Base-by-base conservation (phyloP, 2,329 filamentous ascomycete genomes). In the Aspergillus sojae region DNA sequence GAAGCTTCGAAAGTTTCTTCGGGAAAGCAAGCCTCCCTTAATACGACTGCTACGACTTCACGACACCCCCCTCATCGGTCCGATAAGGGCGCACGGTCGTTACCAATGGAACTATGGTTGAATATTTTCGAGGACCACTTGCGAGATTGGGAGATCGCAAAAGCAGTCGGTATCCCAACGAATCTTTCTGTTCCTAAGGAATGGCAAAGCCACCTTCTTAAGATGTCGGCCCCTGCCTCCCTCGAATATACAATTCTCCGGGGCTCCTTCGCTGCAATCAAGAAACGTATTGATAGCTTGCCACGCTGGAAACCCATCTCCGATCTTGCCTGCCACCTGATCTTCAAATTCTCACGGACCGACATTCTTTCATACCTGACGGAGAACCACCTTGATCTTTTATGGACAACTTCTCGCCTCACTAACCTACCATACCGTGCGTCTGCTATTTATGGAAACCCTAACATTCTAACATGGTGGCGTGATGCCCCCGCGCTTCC, bases 391-490 rank as follows among this genome's bases (percentile, higher is more conserved):
- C 85, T 86, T 59, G 87, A 96, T 64, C 86, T 97, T 4, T 95
- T 96, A 80, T 93, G 91, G 85, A 88, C 90, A 3, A 95, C 94
- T 34, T 94, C 94, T 74, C 91, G 92, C 53, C 84, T 89, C 59
- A 91, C 91, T 50, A 90, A 93, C 52, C 85, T 97, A 3, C 93
- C 94, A 0, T 94, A 92, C 68, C 95, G 95, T 74, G 93, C 93
- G 0, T 96, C 93, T 2, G 89, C 90, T 1, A 91, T 94, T 66
- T 97, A 95, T 74, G 92, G 92, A 54, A 90, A 92, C 58, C 89
- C 88, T 1, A 91, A 93, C 64, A 91, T 98, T 36, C 82, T 98
- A 10, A 91, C 95, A 67, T 97, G 94, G 87, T 98, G 94, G 94
- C 89, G 89, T 57, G 91, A 90, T 36, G 94, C 91, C 16, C 88